Evolutionary conservation across 2,329 filamentous ascomycete genomes (phyloP), one percentile per base, ranked within the genome.

Genomic region (Plectosphaerella sp.): DNA sequence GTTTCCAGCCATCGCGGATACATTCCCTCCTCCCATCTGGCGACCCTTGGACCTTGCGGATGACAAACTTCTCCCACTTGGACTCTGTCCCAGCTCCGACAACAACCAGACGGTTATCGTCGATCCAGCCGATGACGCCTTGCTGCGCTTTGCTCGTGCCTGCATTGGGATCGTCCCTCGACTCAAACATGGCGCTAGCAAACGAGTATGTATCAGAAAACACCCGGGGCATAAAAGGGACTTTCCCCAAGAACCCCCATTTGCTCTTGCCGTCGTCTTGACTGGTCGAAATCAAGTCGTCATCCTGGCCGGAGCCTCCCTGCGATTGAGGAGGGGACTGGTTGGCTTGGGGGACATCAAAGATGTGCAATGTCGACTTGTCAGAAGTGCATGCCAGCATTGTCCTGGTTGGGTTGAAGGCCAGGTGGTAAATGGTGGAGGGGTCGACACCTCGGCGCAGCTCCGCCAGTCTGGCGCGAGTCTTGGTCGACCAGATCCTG

Each of bases 351-450:
- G 87, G 87, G 1, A 97, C 78, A 63, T 97, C 91, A 65, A 97
- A 99, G 37, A 99, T 81, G 69, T 99, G 94, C 11, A 99, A 77
- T 1, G 92, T 99, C 6, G 90, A 92, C 71, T 97, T 99, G 75
- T 99, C 94, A 1, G 92, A 97, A 1, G 93, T 97, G 56, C 91
- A 93, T 24, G 94, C 94, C 11, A 97, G 79, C 64, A 91, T 80
- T 43, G 79, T 82, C 49, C 88, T 89, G 1, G 86, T 86, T 1
- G 92, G 92, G 18, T 89, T 95, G 67, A 99, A 94, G 11, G 88
- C 87, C 11, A 99, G 77, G 2, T 89, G 93, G 71, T 89, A 96
- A 59, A 97, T 88, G 50, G 85, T 84, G 15, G 94, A 92, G 36
- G 85, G 87, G 63, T 99, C 94, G 47, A 96, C 87, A 42, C 94